phyloP scores from a whole-genome alignment of 495 filamentous ascomycete species.

The Penicillium pulvis region DNA sequence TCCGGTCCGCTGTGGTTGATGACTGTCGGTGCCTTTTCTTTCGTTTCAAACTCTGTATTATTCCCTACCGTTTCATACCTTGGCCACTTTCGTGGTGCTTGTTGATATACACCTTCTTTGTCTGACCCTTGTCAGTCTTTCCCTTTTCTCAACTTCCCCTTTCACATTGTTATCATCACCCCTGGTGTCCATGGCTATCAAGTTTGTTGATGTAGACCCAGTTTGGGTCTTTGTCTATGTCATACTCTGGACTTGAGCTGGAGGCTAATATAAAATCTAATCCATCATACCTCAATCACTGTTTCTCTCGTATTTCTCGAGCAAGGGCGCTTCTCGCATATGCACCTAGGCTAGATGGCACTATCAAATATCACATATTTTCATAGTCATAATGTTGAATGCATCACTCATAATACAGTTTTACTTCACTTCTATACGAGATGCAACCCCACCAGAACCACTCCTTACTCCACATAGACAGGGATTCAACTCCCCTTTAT shows the following conservation, averaged over 20 bases:
- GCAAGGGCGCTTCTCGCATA: not conserved
- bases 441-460: not conserved
- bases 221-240: slow-evolving; percentile 7
- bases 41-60: slow-evolving; percentile 25
- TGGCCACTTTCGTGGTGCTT: slow-evolving; percentile 1
- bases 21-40: slow-evolving; percentile 17
- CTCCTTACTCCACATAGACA: slow-evolving; percentile 9
- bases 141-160: not conserved
- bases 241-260: slow-evolving; percentile 16
- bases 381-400: slow-evolving; percentile 4
- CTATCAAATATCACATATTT: not conserved
- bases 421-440: not conserved
- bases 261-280: slow-evolving; percentile 23
- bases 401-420: slow-evolving; percentile 17
- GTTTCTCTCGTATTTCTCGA: not conserved
- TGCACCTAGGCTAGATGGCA: not conserved
- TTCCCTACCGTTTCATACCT: slow-evolving; percentile 15
- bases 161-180: slow-evolving; percentile 5
- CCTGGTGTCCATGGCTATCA: not conserved
- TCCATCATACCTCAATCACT: slow-evolving; percentile 10
- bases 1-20: not conserved
- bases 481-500: not conserved
- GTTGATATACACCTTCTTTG: slow-evolving; percentile 1
- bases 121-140: not conserved
- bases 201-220: slow-evolving; percentile 2